Evolutionary conservation across 2,329 filamentous ascomycete genomes (phyloP).

Genomic region (Dichotomopilus funicola): DNA sequence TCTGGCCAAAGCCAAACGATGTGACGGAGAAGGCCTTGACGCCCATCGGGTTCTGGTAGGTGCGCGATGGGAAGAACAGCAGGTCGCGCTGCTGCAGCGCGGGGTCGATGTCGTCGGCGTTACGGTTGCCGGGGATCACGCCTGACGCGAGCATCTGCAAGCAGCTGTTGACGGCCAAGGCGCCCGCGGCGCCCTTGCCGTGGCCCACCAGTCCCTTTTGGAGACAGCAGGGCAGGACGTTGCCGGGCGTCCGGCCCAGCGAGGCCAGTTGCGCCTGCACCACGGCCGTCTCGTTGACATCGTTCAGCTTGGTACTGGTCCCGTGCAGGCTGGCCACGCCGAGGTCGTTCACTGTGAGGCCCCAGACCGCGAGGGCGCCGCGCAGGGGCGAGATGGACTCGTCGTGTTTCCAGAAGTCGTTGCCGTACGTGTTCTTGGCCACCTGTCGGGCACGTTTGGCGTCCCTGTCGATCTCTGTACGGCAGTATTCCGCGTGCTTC

Average conservation of each 20-base stretch:
- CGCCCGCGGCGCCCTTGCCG: slow-evolving; percentile 97
- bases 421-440: slow-evolving; percentile 64
- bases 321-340: slow-evolving; percentile 97
- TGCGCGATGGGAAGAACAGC: slow-evolving; percentile 92
- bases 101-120: slow-evolving; percentile 94
- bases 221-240: slow-evolving; percentile 93
- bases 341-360: slow-evolving; percentile 92
- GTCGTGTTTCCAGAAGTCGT: slow-evolving; percentile 98
- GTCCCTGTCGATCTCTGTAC: slow-evolving; percentile 80
- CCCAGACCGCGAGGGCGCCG: slow-evolving; percentile 95
- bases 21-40: slow-evolving; percentile 98
- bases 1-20: slow-evolving; percentile 98
- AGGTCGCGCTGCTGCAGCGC: slow-evolving; percentile 97
- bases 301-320: slow-evolving; percentile 95
- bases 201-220: slow-evolving; percentile 99
- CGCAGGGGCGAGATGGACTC: slow-evolving; percentile 88
- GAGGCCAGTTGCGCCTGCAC: slow-evolving; percentile 95
- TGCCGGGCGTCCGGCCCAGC: slow-evolving; percentile 91
- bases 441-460: slow-evolving; percentile 83
- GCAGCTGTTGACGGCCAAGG: slow-evolving; percentile 99
- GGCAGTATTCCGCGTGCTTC: slow-evolving; percentile 79
- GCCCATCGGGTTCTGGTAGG: slow-evolving; percentile 88
- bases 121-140: slow-evolving; percentile 92
- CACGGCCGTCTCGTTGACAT: slow-evolving; percentile 98
- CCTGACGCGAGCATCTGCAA: slow-evolving; percentile 92